These are phyloP conservation scores for Aspergillus transmontanensis DNA, from an alignment of 2,329 filamentous ascomycete genomes.

Conservation along the genomic window DNA sequence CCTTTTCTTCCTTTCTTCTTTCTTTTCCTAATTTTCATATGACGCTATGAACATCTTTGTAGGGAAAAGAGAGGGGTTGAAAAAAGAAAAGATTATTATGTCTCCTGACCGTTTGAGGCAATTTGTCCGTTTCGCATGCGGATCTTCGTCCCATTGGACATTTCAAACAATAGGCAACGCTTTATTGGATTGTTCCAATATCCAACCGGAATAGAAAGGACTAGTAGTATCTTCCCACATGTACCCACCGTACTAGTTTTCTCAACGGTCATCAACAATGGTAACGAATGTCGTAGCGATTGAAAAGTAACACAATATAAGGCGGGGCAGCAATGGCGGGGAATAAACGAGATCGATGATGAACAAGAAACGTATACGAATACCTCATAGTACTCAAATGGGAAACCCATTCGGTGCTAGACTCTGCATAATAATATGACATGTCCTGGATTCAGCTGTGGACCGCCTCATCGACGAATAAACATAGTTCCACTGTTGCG, in stretches of 20 bases:
- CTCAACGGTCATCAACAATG: neutral
- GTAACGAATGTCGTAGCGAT: neutral
- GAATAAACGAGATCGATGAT: slow-evolving; percentile 7
- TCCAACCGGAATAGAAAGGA: neutral
- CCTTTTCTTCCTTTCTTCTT: neutral
- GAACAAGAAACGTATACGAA: slow-evolving; percentile 6
- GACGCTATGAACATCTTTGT: neutral
- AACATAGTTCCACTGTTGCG: neutral
- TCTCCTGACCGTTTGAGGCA: neutral
- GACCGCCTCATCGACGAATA: neutral
- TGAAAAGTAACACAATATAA: neutral
- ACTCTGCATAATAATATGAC: slow-evolving; percentile 9
- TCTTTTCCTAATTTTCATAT: neutral
- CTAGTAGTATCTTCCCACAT: neutral
- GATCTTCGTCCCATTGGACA: neutral
- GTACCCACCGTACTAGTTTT: neutral
- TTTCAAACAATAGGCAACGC: neutral
- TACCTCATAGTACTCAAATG: slow-evolving; percentile 1
- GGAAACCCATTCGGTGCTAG: neutral
- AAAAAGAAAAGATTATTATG: neutral
- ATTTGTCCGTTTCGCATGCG: neutral
- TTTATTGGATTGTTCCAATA: neutral
- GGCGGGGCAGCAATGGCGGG: slow-evolving; percentile 7
- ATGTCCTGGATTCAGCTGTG: slow-evolving; percentile 1
- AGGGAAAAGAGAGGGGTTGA: neutral